A percentile compares a stretch with the other conserved stretches of the same genome.
Conservation (phyloP, 805 yeast genomes). For the Kazachstania kunashirensis region DNA sequence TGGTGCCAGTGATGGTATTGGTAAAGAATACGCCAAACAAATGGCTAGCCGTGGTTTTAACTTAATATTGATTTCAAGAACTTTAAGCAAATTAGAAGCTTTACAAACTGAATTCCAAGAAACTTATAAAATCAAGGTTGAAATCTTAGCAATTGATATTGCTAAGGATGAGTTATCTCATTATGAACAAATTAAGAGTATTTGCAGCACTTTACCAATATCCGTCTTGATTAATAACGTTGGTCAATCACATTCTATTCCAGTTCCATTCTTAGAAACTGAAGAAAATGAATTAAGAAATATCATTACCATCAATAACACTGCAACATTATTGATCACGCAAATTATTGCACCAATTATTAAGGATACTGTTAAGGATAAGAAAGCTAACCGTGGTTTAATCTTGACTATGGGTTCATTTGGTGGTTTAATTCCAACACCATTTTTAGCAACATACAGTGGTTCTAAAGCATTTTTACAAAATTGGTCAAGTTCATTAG, state of each 20-base stretch:
- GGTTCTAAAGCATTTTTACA: slow-evolving; percentile 95
- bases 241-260: slow-evolving; percentile 89
- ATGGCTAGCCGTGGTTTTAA: slow-evolving; percentile 81
- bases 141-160: slow-evolving; percentile 69
- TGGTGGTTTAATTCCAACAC: slow-evolving; percentile 90
- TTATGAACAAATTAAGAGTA: slow-evolving; percentile 41
- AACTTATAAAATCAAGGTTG: slow-evolving; percentile 53
- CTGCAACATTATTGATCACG: slow-evolving; percentile 76
- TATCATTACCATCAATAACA: slow-evolving; percentile 78
- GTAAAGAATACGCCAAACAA: slow-evolving; percentile 82
- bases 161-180: slow-evolving; percentile 50
- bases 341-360: slow-evolving; percentile 70
- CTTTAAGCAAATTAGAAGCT: slow-evolving; percentile 60
- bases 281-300: slow-evolving; percentile 60
- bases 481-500: slow-evolving; percentile 81
- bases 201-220: slow-evolving; percentile 46
- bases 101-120: slow-evolving; percentile 53
- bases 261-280: slow-evolving; percentile 86
- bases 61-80: slow-evolving; percentile 75
- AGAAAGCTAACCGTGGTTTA: slow-evolving; percentile 47
- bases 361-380: slow-evolving; percentile 38
- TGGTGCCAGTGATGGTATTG: slow-evolving; percentile 97
- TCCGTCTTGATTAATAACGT: slow-evolving; percentile 83
- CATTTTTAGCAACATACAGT: slow-evolving; percentile 83
- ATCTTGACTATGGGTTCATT: slow-evolving; percentile 94